These are phyloP conservation scores for Cryphonectria nitschkei DNA, from an alignment of 2,329 filamentous ascomycete species.

Conservation along the genomic window DNA sequence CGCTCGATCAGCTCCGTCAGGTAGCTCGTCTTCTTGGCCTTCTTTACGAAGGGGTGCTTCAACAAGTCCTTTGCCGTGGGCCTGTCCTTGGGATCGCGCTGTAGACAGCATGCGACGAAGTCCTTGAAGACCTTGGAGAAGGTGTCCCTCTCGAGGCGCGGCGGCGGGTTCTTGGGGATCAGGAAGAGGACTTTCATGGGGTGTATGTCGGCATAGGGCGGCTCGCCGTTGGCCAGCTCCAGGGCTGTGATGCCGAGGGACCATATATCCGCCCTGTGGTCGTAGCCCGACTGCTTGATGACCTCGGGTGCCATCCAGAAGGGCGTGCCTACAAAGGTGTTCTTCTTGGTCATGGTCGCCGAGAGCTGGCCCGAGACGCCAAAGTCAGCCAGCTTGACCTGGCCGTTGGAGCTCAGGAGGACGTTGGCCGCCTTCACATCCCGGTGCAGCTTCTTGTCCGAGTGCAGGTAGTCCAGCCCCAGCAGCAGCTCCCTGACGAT, in stretches of 20 bases:
- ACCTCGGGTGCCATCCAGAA: slow-evolving; percentile 99
- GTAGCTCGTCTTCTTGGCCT: slow-evolving; percentile 94
- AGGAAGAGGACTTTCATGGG: slow-evolving; percentile 98
- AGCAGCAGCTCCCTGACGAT: slow-evolving; percentile 88
- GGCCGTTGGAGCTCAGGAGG: slow-evolving; percentile 83
- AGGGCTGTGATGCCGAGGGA: slow-evolving; percentile 93
- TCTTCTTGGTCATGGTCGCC: slow-evolving; percentile 99
- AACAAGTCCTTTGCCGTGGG: slow-evolving; percentile 86
- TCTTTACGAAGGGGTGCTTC: slow-evolving; percentile 86
- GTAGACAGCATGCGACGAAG: slow-evolving; percentile 80
- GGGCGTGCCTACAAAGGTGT: slow-evolving; percentile 96
- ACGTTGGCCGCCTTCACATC: slow-evolving; percentile 99
- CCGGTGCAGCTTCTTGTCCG: slow-evolving; percentile 92
- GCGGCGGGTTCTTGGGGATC: slow-evolving; percentile 92
- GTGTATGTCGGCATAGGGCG: slow-evolving; percentile 94
- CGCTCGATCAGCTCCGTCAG: slow-evolving; percentile 94
- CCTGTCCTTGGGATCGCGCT: slow-evolving; percentile 86
- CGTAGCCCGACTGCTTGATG: slow-evolving; percentile 97
- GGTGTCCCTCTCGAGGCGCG: slow-evolving; percentile 72
- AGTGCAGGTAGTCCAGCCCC: slow-evolving; percentile 90
- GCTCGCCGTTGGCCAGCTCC: slow-evolving; percentile 88
- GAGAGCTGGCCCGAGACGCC: slow-evolving; percentile 95
- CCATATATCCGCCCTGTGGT: slow-evolving; percentile 98
- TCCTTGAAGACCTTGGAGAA: slow-evolving; percentile 85
- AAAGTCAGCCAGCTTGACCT: slow-evolving; percentile 97